phyloP scores from a whole-genome alignment of 495 filamentous ascomycete species.

The Alectoria sarmentosa region DNA sequence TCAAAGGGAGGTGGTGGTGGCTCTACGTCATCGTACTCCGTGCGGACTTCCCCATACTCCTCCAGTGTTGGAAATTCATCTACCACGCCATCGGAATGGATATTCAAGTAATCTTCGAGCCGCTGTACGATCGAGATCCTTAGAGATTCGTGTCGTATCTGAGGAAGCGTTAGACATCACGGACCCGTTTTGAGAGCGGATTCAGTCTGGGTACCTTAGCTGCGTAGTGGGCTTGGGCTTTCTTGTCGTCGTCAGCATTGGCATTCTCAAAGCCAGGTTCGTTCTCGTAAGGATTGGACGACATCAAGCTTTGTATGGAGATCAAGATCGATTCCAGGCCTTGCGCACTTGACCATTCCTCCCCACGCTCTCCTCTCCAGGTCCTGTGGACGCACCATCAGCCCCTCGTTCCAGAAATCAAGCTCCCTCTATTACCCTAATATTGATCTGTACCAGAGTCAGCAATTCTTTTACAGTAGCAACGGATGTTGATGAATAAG shows the following conservation, averaged over 20 bases:
- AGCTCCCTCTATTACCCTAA: slow-evolving; percentile 55
- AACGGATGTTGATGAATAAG: slow-evolving; percentile 3
- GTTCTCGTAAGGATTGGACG: slow-evolving; percentile 88
- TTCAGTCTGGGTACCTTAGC: slow-evolving; percentile 56
- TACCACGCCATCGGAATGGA: slow-evolving; percentile 46
- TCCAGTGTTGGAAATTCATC: slow-evolving; percentile 29
- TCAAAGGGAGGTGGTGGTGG: slow-evolving; percentile 53
- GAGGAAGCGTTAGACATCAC: slow-evolving; percentile 1
- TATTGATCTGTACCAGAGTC: slow-evolving; percentile 58
- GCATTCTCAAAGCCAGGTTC: slow-evolving; percentile 88
- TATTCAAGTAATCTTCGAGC: slow-evolving; percentile 69
- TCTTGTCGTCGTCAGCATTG: slow-evolving; percentile 58
- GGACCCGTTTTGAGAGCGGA: background rate
- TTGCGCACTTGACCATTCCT: slow-evolving; percentile 95
- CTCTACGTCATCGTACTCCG: slow-evolving; percentile 38
- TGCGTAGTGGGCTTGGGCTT: slow-evolving; percentile 71
- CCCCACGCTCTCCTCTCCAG: slow-evolving; percentile 81
- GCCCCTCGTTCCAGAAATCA: slow-evolving; percentile 1
- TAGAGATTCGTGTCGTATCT: slow-evolving; percentile 91
- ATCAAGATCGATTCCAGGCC: slow-evolving; percentile 90
- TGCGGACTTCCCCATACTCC: slow-evolving; percentile 22
- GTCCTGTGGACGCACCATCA: slow-evolving; percentile 54
- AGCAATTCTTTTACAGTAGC: background rate
- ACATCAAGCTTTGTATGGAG: slow-evolving; percentile 95
- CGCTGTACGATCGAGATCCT: slow-evolving; percentile 80